Percentiles rank a stretch among this genome's conserved stretches.
Evolutionary conservation across 2,329 filamentous ascomycete genomes (phyloP).

Genomic region (Coniochaeta sp.): DNA sequence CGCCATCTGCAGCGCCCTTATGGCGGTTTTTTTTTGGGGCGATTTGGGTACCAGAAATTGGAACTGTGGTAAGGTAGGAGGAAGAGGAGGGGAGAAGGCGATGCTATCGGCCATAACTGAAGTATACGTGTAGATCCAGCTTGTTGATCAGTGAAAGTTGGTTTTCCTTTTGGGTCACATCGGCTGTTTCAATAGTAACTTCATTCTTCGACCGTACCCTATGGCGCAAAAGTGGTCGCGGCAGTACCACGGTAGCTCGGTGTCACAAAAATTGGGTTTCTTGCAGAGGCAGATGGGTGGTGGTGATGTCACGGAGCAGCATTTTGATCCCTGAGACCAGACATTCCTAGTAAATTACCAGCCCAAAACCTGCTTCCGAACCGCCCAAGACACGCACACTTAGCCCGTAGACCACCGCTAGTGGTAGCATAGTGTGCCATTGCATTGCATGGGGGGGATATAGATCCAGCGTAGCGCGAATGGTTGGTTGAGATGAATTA

Average conservation of each 20-base stretch:
- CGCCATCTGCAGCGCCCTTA: neutral
- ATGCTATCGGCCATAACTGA: too few relatives aligned
- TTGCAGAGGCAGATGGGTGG: neutral
- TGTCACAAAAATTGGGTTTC: neutral
- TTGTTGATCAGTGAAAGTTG: neutral
- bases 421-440: neutral
- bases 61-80: neutral
- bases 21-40: neutral
- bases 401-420: neutral
- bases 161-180: neutral
- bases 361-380: neutral
- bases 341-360: neutral
- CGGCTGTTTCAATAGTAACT: neutral
- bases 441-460: neutral
- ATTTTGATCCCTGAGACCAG: neutral
- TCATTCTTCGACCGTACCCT: neutral
- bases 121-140: neutral
- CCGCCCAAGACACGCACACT: neutral
- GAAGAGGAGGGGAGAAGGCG: neutral
- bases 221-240: neutral
- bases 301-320: neutral
- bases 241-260: neutral
- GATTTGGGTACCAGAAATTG: neutral
- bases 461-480: neutral
- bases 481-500: too few relatives aligned